These are phyloP conservation scores for Metschnikowia sp. DNA, from an alignment of 805 yeast species.

Conservation along the genomic window DNA sequence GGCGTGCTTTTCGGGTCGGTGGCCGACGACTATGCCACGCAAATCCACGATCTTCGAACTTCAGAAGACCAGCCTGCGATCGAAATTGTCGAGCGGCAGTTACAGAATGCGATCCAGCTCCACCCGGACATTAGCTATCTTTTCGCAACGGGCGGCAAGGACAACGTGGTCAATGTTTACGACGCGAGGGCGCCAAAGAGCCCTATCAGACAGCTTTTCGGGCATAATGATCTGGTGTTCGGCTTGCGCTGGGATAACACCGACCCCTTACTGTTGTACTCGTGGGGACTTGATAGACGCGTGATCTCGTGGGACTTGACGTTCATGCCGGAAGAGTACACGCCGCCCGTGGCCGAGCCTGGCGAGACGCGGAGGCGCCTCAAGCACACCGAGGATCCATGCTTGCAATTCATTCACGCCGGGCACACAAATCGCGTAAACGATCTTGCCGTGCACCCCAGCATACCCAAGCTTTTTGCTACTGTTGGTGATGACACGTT, in stretches of 20 bases:
- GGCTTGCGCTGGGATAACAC: slow-evolving; percentile 47
- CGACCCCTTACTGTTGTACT: slow-evolving; percentile 51
- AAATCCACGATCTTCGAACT: slow-evolving; percentile 56
- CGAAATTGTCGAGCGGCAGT: slow-evolving; percentile 44
- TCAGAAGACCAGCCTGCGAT: slow-evolving; percentile 38
- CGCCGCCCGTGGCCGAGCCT: slow-evolving; percentile 26
- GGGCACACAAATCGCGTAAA: slow-evolving; percentile 75
- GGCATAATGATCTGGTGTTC: slow-evolving; percentile 49
- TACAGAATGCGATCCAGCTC: slow-evolving; percentile 68
- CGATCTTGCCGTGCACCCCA: slow-evolving; percentile 67
- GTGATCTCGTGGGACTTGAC: slow-evolving; percentile 73
- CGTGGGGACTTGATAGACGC: slow-evolving; percentile 63
- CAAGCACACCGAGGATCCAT: slow-evolving; percentile 61
- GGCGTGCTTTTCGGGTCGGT: slow-evolving; percentile 60
- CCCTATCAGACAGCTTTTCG: slow-evolving; percentile 64
- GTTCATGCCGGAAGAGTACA: slow-evolving; percentile 52
- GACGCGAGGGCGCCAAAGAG: slow-evolving; percentile 62
- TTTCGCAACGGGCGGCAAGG: slow-evolving; percentile 76
- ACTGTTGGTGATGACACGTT: slow-evolving; percentile 75
- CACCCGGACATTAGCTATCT: slow-evolving; percentile 53
- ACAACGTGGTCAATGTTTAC: slow-evolving; percentile 68
- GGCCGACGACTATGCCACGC: slow-evolving; percentile 62
- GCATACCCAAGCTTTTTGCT: slow-evolving; percentile 53
- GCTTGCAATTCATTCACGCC: slow-evolving; percentile 76
- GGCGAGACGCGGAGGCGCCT: slow-evolving; percentile 51